Percentiles rank a stretch among this genome's conserved stretches.
These are phyloP conservation scores for Coniella vitis DNA, from an alignment of 2,329 filamentous ascomycete genomes.

Conservation along the genomic window DNA sequence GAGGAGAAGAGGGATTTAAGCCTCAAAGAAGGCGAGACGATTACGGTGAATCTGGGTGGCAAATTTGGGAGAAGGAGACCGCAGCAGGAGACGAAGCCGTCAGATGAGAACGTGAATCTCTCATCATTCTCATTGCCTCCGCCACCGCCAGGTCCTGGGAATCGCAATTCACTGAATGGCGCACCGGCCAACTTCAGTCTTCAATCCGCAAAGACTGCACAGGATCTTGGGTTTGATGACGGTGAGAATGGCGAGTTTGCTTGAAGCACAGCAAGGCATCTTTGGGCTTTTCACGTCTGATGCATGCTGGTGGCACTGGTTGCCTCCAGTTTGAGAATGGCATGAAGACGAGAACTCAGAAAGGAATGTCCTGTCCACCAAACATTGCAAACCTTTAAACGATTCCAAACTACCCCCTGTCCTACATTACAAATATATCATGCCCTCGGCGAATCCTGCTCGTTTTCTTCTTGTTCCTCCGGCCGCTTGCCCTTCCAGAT, in stretches of 20 bases:
- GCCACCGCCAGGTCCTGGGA: constrained; percentile 45
- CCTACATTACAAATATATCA: neutral
- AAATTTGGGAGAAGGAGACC: constrained; percentile 41
- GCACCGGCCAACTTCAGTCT: constrained; percentile 59
- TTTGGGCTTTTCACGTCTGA: neutral
- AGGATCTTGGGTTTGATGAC: constrained; percentile 76
- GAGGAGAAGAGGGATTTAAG: constrained; percentile 69
- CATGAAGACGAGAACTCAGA: neutral
- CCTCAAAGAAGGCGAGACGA: constrained; percentile 83
- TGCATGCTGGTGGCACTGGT: neutral
- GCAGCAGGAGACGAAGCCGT: constrained; percentile 24
- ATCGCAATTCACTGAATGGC: constrained; percentile 37
- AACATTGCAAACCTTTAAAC: neutral
- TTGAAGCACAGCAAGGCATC: constrained; percentile 21
- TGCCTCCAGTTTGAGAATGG: neutral
- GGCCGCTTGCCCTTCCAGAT: constrained; percentile 19
- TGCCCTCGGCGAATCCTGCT: neutral
- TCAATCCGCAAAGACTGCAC: constrained; percentile 47
- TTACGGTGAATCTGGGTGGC: constrained; percentile 69
- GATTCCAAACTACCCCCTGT: neutral
- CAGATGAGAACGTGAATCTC: constrained; percentile 26
- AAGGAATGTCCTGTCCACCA: neutral
- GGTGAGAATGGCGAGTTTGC: constrained; percentile 83
- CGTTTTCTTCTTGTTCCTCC: constrained; percentile 10
- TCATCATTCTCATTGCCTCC: constrained; percentile 68